Conservation (phyloP, 345 rosid genomes). For the Arabis alpina region DNA sequence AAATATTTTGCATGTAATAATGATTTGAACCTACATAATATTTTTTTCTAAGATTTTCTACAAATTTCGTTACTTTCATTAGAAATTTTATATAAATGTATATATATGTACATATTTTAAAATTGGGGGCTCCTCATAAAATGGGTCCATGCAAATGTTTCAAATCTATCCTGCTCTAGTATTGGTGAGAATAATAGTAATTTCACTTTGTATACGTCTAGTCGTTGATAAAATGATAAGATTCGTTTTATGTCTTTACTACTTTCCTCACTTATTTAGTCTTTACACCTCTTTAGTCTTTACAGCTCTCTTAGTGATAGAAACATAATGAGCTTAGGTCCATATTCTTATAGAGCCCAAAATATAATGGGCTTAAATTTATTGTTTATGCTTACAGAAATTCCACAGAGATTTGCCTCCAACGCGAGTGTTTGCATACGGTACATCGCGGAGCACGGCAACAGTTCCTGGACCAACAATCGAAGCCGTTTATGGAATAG, state of each 20-base stretch:
- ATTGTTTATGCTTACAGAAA: slow-evolving; percentile 49
- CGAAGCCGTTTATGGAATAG: slow-evolving; percentile 73
- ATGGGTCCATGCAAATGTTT: too few species aligned
- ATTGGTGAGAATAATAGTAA: slow-evolving; percentile 24
- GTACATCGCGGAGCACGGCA: slow-evolving; percentile 59
- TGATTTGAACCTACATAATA: too few species aligned
- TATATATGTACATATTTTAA: too few species aligned
- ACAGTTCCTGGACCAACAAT: slow-evolving; percentile 95
- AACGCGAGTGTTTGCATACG: slow-evolving; percentile 81
- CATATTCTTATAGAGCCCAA: background rate
- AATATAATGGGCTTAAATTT: background rate
- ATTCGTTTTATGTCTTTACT: slow-evolving; percentile 11
- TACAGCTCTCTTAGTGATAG: background rate
- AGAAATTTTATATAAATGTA: too few species aligned
- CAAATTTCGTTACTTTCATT: too few species aligned
- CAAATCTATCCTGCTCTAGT: too few species aligned
- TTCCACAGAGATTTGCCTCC: slow-evolving; percentile 89
- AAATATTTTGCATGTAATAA: too few species aligned
- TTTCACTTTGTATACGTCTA: slow-evolving; percentile 15
- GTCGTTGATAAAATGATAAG: background rate
- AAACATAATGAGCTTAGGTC: background rate
- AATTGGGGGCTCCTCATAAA: too few species aligned
- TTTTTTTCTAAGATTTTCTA: too few species aligned
- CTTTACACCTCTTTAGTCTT: too few species aligned
- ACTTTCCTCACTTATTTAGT: background rate